Conservation (phyloP, 23 red algal genomes). For the Gracilaria caudata region DNA sequence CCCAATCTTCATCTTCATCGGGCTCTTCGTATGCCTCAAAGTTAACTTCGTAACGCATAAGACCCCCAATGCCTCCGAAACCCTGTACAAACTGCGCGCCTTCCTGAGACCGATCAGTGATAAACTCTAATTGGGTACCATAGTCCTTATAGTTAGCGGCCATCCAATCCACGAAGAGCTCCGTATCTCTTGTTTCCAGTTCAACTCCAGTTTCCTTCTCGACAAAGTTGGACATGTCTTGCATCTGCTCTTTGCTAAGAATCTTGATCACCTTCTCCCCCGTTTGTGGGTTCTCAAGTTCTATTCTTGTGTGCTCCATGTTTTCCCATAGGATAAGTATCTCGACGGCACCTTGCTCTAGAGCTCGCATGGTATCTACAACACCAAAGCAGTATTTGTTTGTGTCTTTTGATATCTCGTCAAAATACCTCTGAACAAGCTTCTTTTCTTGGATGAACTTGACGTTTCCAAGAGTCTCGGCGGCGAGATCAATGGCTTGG, state of each 20-base stretch:
- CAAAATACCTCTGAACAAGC: constrained; percentile 93
- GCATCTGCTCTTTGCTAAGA: constrained; percentile 78
- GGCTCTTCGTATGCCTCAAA: constrained; percentile 80
- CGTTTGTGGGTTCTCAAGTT: constrained; percentile 92
- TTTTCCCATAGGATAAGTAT: constrained; percentile 99
- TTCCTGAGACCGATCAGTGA: constrained; percentile 92
- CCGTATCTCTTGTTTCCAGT: constrained; percentile 80
- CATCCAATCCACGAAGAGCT: constrained; percentile 96
- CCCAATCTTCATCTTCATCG: constrained; percentile 87
- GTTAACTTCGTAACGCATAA: constrained; percentile 95
- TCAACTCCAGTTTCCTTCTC: constrained; percentile 77
- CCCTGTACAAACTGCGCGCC: constrained; percentile 96
- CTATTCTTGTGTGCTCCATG: constrained; percentile 84
- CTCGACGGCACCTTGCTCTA: constrained; percentile 94
- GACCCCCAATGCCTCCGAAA: constrained; percentile 97
- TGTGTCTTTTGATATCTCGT: constrained; percentile 95
- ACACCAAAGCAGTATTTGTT: constrained; percentile 96
- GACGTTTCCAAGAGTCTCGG: constrained; percentile 95
- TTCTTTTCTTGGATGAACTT: constrained; percentile 98
- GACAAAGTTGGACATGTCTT: constrained; percentile 74
- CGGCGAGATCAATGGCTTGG: constrained; percentile 95
- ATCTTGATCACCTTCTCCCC: constrained; percentile 87
- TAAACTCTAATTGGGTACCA: constrained; percentile 91
- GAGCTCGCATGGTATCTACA: constrained; percentile 86
- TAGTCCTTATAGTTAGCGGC: constrained; percentile 96